These are phyloP conservation scores for Phytophthora ohioensis DNA, from an alignment of 352 stramenopile species.

Conservation along the genomic window DNA sequence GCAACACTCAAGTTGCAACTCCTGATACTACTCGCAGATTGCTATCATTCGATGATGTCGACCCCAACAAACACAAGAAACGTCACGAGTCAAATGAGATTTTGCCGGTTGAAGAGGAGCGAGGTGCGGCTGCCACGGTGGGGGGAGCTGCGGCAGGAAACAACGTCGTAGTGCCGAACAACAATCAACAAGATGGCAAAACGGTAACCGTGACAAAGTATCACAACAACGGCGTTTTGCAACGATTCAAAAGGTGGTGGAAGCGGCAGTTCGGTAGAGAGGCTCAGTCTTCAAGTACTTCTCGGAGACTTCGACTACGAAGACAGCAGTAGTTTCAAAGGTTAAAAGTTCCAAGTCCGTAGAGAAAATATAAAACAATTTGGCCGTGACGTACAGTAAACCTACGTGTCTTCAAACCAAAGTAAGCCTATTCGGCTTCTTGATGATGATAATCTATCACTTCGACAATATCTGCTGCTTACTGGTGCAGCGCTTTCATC, in stretches of 20 bases:
- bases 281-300: not conserved
- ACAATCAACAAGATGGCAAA: conserved; percentile 5
- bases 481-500: conserved; percentile 65
- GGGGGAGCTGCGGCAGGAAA: conserved; percentile 19
- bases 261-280: conserved; percentile 4
- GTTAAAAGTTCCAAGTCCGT: too few species aligned
- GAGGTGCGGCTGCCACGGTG: not conserved
- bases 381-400: conserved; percentile 21
- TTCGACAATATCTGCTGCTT: conserved; percentile 15
- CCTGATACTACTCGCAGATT: conserved; percentile 8
- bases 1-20: conserved; percentile 1
- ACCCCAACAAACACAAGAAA: not conserved
- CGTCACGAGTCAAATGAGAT: not conserved
- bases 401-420: conserved; percentile 22
- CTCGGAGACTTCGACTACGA: conserved; percentile 19
- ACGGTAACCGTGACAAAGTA: conserved; percentile 25
- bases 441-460: conserved; percentile 25
- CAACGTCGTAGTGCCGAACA: not conserved
- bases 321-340: not conserved
- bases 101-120: conserved; percentile 7
- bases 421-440: not conserved
- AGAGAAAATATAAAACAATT: conserved; percentile 1
- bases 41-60: conserved; percentile 21
- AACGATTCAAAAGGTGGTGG: conserved; percentile 25
- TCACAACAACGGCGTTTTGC: conserved; percentile 23